Base-by-base conservation (phyloP, 371 early-diverging fungal species). In the Mortierella sp. region DNA sequence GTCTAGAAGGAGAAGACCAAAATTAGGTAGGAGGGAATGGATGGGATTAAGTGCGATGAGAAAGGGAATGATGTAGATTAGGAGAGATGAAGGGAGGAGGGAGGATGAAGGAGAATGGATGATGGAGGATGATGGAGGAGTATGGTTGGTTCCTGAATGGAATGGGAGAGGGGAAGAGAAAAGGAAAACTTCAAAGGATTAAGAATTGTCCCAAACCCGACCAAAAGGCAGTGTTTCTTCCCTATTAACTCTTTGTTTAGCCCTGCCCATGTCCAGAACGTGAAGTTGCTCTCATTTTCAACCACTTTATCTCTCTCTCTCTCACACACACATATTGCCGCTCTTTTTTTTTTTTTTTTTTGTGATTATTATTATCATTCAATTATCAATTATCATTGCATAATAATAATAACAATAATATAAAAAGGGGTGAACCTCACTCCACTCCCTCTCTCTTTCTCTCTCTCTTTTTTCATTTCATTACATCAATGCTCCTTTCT, bases 161-260 rank as follows among this genome's bases (percentile, higher is more conserved):
- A 47, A 24, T 58, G 43, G 40, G 38, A 38, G 40, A 47, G 43
- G 16, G 68, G 61, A 60, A 60, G 61, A 60, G 61, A 68, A 38
- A 33, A 38, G 52, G 55, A 55, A 28, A 55, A 55, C 55, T 55
- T 55, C 28, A 22, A 55, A 55, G 28, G 19, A 43, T 43, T 43
- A 13, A 9, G 36, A 36, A 36, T 36, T 36, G 36, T 36, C 36
- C 36, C 36, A 36, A 36, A 36, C 36, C 36, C 4, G 36, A 36
- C 8, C 10, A 52, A 52, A 52, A 52, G 52, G 22, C n/a, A 52
- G 22, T 16, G 52, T 52, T n/a, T 22, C 21, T 52, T 52, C 52
- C 52, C 52, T 21, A 1, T 22, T n/a, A 2, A 47, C 11, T 16
- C 19, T 19, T 47, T 47, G 47, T 16, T 10, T 1, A 47, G 16